A percentile compares a stretch with the other conserved stretches of the same genome.
Evolutionary conservation across 1,139 yeast genomes (phyloP).

Genomic region (Candida sp.): DNA sequence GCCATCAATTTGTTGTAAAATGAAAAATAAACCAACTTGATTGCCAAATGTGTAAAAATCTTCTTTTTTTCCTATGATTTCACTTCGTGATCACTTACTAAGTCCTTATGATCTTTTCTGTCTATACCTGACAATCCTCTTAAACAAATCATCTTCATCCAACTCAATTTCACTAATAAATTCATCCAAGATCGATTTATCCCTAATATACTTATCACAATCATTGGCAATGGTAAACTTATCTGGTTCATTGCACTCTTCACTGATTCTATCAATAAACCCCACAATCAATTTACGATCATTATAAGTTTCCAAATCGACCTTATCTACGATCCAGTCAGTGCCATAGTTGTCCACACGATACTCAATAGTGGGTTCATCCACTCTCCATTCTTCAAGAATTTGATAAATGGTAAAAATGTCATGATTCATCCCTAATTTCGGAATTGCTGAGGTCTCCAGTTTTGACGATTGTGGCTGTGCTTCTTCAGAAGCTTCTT

Average conservation of each 20-base stretch:
- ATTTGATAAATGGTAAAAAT: slow-evolving; percentile 12
- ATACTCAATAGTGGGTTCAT: slow-evolving; percentile 8
- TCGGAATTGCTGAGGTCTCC: slow-evolving; percentile 5
- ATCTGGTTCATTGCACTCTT: slow-evolving; percentile 10
- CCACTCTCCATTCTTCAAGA: slow-evolving; percentile 13
- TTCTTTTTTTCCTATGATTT: no score
- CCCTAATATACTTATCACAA: slow-evolving; percentile 13
- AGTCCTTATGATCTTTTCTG: slow-evolving; percentile 4
- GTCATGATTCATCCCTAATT: slow-evolving; percentile 12
- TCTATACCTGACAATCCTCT: slow-evolving; percentile 10
- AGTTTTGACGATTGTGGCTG: slow-evolving; percentile 2
- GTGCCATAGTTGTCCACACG: slow-evolving; percentile 10
- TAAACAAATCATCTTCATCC: slow-evolving; percentile 11
- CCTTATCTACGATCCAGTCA: slow-evolving; percentile 13
- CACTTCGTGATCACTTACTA: no score
- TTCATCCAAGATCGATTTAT: slow-evolving; percentile 12
- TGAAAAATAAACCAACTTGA: no score
- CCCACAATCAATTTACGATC: slow-evolving; percentile 11
- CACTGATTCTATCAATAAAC: slow-evolving; percentile 11
- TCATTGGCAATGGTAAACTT: slow-evolving; percentile 11
- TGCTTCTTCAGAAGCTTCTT: slow-evolving; percentile 1
- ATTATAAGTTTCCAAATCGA: slow-evolving; percentile 11
- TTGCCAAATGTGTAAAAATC: no score
- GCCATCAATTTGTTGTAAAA: no score
- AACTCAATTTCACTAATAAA: slow-evolving; percentile 14